Conservation (phyloP, 2,329 filamentous ascomycete genomes). For the Aspergillus niger region DNA sequence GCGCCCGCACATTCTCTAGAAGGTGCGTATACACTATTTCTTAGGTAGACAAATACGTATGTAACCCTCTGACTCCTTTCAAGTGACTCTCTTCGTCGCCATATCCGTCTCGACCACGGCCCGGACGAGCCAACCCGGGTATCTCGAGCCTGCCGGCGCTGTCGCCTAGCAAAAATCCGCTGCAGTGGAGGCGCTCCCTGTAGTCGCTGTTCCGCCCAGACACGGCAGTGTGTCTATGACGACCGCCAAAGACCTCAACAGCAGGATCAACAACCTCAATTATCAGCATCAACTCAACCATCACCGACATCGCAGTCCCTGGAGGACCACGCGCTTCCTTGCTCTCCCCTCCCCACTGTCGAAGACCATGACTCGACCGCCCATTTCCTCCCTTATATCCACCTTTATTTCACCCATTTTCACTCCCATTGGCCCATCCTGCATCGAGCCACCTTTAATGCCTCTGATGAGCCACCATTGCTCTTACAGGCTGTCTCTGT, state of each 20-base stretch:
- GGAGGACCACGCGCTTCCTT: too few relatives aligned
- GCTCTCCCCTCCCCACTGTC: neutral
- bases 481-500: slow-evolving; percentile 28
- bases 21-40: neutral
- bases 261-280: too few relatives aligned
- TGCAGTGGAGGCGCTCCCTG: slow-evolving; percentile 14
- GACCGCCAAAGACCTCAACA: neutral
- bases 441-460: slow-evolving; percentile 22
- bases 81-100: slow-evolving; percentile 23
- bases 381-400: slow-evolving; percentile 11
- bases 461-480: slow-evolving; percentile 20
- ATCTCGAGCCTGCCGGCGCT: slow-evolving; percentile 17
- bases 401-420: slow-evolving; percentile 28
- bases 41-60: too few relatives aligned
- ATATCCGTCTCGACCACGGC: slow-evolving; percentile 22
- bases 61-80: neutral
- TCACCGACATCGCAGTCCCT: too few relatives aligned
- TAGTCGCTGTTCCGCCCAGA: neutral
- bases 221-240: neutral
- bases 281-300: too few relatives aligned
- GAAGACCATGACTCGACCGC: neutral
- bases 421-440: slow-evolving; percentile 31
- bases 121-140: slow-evolving; percentile 11
- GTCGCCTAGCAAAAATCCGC: slow-evolving; percentile 15
- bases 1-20: slow-evolving; percentile 19